phyloP scores from a whole-genome alignment of 345 rosid genomes.

The Combretum micranthum region DNA sequence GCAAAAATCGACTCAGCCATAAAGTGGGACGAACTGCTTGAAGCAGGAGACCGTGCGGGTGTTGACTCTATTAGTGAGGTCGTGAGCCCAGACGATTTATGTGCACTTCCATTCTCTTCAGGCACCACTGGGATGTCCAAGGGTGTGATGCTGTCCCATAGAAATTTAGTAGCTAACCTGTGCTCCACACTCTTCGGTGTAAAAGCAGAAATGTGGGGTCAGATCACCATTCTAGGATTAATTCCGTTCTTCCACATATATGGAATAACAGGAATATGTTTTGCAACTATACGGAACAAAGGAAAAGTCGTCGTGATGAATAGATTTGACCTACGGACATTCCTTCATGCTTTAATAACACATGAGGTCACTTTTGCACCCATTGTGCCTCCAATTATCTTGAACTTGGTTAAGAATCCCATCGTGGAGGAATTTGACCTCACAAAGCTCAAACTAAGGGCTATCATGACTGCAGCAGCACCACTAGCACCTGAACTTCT shows the following conservation, averaged over 20 bases:
- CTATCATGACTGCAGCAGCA: conserved; percentile 90
- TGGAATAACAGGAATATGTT: conserved; percentile 84
- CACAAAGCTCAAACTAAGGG: conserved; percentile 60
- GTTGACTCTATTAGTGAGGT: conserved; percentile 17
- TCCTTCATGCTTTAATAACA: conserved; percentile 54
- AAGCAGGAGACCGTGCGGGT: conserved; percentile 60
- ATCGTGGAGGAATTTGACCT: conserved; percentile 83
- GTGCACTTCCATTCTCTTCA: conserved; percentile 97
- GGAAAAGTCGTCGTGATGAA: conserved; percentile 86
- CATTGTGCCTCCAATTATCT: conserved; percentile 77
- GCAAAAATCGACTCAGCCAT: conserved; percentile 39
- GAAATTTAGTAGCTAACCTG: conserved; percentile 75
- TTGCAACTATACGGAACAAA: conserved; percentile 74
- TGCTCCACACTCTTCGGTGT: conserved; percentile 82
- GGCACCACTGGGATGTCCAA: conserved; percentile 94
- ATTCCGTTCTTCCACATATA: conserved; percentile 92
- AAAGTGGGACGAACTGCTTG: conserved; percentile 70
- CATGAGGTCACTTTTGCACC: conserved; percentile 88
- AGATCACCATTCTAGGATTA: conserved; percentile 59
- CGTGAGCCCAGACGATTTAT: conserved; percentile 55
- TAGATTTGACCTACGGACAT: conserved; percentile 65
- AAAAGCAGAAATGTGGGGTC: conserved; percentile 60
- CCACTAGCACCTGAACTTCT: conserved; percentile 82
- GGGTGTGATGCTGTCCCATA: conserved; percentile 85
- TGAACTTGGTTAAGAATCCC: conserved; percentile 75